Evolutionary conservation across 257 asterid genomes (phyloP), one percentile per base, ranked within the genome.

Genomic region (Leonotis leonurus): DNA sequence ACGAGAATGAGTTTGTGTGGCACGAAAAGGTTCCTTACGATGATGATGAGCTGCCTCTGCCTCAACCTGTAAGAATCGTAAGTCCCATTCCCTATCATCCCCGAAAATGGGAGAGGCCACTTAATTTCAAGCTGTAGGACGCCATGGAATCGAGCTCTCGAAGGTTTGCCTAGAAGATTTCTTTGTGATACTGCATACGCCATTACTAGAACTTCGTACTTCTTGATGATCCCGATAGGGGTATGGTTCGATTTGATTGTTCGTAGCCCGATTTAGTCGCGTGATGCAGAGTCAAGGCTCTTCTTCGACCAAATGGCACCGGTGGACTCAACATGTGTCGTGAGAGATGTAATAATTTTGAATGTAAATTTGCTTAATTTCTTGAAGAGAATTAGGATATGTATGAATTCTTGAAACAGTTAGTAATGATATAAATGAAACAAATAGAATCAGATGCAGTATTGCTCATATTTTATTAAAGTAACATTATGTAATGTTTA

Each of bases 1-100:
- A 64, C 2, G 94, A 87, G 67, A 87, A 87, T 18, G 83, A 81
- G 25, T 73, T 84, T 11, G 85, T 85, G 3, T 81, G 86, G 90
- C 77, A 57, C 2, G 81, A 84, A 37, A 87, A 78, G 60, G 36
- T 77, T 59, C 78, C 78, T n/a, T 17, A 1, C 25, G 20, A 56
- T 0, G 68, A 60, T 0, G 68, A 53, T 3, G 81, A 78, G 20
- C 48, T 87, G 45, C 83, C 84, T 3, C 16, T 24, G 12, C 87
- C 90, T 18, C 76, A 56, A 50, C 59, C 75, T 11, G 63, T 65
- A 17, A 87, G 80, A 75, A 75, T 85, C 63, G 94, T 71, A 27
- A 74, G 62, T 45, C 45, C 22, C 62, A 58, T 82, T 58, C 76
- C 83, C 39, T 80, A 80, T 60, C 55, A 73, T 13, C 78, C 84